Conservation (phyloP, 768 basidiomycete genomes). For the Termitomyces sp. region DNA sequence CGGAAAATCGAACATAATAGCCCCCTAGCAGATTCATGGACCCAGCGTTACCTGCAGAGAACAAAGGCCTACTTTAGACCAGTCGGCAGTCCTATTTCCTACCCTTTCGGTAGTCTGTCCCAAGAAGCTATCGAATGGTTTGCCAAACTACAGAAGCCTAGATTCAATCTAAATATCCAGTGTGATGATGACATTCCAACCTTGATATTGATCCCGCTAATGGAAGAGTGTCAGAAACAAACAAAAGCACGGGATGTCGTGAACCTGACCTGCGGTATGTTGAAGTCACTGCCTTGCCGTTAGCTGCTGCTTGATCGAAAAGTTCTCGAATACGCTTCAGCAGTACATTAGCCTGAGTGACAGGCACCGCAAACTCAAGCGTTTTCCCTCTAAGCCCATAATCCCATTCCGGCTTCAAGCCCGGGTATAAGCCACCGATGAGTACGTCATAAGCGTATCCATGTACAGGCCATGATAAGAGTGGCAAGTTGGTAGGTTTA, state of each 20-base stretch:
- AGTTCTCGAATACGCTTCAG: conserved; percentile 27
- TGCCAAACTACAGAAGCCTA: conserved; percentile 23
- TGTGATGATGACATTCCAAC: not conserved
- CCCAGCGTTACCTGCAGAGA: not conserved
- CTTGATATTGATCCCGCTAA: conserved; percentile 1
- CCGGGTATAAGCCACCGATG: conserved; percentile 30
- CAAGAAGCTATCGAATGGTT: conserved; percentile 30
- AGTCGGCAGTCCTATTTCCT: conserved; percentile 26
- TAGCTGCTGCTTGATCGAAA: conserved; percentile 26
- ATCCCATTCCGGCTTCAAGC: conserved; percentile 28
- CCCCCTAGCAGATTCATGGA: conserved; percentile 18
- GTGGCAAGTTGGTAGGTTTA: conserved; percentile 22
- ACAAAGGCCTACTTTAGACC: conserved; percentile 25
- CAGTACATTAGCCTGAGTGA: conserved; percentile 25
- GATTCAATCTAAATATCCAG: not conserved
- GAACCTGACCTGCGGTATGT: conserved; percentile 26
- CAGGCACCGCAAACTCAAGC: conserved; percentile 29
- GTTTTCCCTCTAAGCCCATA: conserved; percentile 29
- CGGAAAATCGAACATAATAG: conserved; percentile 36
- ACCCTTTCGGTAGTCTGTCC: conserved; percentile 29
- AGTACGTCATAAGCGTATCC: conserved; percentile 33
- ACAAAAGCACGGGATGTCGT: no score
- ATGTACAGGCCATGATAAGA: conserved; percentile 29
- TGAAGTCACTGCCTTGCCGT: conserved; percentile 30
- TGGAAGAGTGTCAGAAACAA: not conserved